Percentiles rank a stretch among this genome's conserved stretches.
phyloP scores from a whole-genome alignment of 2,329 filamentous ascomycete species.

The Emergomyces orientalis region DNA sequence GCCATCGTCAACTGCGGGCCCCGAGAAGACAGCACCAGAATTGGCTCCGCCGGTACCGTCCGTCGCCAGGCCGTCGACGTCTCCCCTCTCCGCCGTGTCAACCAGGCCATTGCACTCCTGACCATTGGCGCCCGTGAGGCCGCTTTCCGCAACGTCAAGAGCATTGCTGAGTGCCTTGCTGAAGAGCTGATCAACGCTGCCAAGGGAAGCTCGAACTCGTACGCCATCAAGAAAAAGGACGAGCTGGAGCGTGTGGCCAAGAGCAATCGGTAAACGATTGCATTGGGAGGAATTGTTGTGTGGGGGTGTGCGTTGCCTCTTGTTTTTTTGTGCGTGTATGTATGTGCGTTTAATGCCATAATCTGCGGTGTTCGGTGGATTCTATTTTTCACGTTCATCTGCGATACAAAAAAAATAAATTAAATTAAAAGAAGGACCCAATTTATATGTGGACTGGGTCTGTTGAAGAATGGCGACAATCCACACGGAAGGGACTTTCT shows the following conservation, averaged over 20 bases:
- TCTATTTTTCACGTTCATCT: constrained; percentile 23
- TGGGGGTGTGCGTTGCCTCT: constrained; percentile 27
- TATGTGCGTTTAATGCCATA: constrained; percentile 21
- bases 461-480: constrained; percentile 1
- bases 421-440: not conserved
- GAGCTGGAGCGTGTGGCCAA: constrained; percentile 99
- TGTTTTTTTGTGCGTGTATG: constrained; percentile 28
- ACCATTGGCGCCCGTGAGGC: constrained; percentile 98
- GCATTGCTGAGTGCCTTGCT: constrained; percentile 96
- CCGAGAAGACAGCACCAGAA: constrained; percentile 99
- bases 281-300: constrained; percentile 30
- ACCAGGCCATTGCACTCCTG: constrained; percentile 98
- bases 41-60: constrained; percentile 98
- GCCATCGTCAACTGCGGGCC: constrained; percentile 99
- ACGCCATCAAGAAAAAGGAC: constrained; percentile 99
- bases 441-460: constrained; percentile 1
- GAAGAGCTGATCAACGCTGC: constrained; percentile 99
- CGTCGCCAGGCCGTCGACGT: constrained; percentile 99
- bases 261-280: constrained; percentile 89
- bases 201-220: constrained; percentile 99
- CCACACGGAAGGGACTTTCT: not conserved
- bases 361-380: constrained; percentile 8
- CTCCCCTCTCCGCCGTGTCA: constrained; percentile 96
- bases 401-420: not conserved
- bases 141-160: constrained; percentile 99